phyloP scores from a whole-genome alignment of 306 rosid genomes.

The Chamaecrista fasciculata region DNA sequence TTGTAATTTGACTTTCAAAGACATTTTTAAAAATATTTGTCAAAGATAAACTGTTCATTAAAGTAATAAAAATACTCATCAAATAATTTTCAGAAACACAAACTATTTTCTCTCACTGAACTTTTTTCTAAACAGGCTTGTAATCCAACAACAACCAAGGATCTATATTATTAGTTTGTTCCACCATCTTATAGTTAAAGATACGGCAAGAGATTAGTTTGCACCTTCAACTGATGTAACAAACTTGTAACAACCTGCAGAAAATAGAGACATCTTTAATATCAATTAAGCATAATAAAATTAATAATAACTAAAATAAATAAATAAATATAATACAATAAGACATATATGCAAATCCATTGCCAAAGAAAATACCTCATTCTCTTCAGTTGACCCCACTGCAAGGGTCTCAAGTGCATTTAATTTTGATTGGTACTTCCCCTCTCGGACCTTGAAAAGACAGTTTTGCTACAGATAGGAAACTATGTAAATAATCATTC shows the following conservation, averaged over 20 bases:
- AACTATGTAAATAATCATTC: constrained; percentile 34
- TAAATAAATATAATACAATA: not conserved
- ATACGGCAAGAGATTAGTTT: constrained; percentile 26
- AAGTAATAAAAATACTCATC: too few relatives aligned
- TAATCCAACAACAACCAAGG: constrained; percentile 23
- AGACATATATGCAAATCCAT: constrained; percentile 22
- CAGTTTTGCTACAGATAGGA: constrained; percentile 63
- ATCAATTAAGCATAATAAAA: constrained; percentile 19
- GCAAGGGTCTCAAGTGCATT: constrained; percentile 83
- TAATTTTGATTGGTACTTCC: constrained; percentile 67
- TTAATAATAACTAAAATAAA: not conserved
- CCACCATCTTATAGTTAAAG: constrained; percentile 24
- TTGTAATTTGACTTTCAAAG: too few relatives aligned
- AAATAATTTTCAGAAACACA: too few relatives aligned
- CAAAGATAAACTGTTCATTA: too few relatives aligned
- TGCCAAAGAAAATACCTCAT: constrained; percentile 52
- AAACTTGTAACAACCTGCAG: constrained; percentile 68
- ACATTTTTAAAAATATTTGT: too few relatives aligned
- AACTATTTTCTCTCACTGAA: too few relatives aligned
- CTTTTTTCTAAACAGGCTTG: too few relatives aligned
- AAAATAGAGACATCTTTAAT: constrained; percentile 26
- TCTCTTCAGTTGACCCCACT: constrained; percentile 71
- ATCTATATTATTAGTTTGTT: constrained; percentile 13
- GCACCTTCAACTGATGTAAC: constrained; percentile 83
- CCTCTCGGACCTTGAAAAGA: constrained; percentile 76